A percentile compares a stretch with the other conserved stretches of the same genome.
Evolutionary conservation across 768 basidiomycete genomes (phyloP).

Genomic region (Pisolithus marmoratus): DNA sequence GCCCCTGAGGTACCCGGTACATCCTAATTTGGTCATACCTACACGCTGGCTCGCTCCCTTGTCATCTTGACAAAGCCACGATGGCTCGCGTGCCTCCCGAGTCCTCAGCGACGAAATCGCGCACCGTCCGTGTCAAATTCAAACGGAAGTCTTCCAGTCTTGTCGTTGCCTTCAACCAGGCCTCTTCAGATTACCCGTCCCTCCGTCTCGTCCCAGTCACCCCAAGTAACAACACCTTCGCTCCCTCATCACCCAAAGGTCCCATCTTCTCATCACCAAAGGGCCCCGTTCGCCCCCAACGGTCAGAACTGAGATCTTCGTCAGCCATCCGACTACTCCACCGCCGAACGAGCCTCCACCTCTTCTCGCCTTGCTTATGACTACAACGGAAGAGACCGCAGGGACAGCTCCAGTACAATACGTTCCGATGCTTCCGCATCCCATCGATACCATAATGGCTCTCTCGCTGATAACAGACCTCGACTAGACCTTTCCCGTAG

Average conservation of each 20-base stretch:
- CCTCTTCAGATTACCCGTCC: conserved; percentile 60
- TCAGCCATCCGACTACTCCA: conserved; percentile 45
- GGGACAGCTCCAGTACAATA: conserved; percentile 48
- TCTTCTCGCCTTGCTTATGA: conserved; percentile 34
- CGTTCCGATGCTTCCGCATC: conserved; percentile 39
- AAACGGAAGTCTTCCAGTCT: conserved; percentile 31
- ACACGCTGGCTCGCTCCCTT: too few relatives aligned
- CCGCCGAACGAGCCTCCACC: conserved; percentile 43
- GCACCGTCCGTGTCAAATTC: conserved; percentile 41
- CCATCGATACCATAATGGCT: conserved; percentile 27
- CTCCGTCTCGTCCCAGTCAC: conserved; percentile 50
- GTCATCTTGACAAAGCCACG: too few relatives aligned
- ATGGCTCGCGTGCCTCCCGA: conserved; percentile 56
- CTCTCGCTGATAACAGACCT: conserved; percentile 10
- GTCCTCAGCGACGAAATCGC: conserved; percentile 37
- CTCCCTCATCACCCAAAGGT: conserved; percentile 33
- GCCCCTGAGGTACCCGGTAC: too few relatives aligned
- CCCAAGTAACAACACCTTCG: conserved; percentile 37
- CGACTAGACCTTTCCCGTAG: conserved; percentile 14
- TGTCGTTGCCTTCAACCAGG: conserved; percentile 35
- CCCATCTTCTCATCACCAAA: conserved; percentile 37
- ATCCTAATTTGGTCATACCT: too few relatives aligned
- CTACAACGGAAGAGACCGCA: conserved; percentile 25
- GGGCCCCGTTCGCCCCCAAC: conserved; percentile 59
- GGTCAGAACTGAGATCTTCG: conserved; percentile 62